Base-by-base conservation (phyloP, 2,329 filamentous ascomycete genomes). In the Pseudogymnoascus sp. region DNA sequence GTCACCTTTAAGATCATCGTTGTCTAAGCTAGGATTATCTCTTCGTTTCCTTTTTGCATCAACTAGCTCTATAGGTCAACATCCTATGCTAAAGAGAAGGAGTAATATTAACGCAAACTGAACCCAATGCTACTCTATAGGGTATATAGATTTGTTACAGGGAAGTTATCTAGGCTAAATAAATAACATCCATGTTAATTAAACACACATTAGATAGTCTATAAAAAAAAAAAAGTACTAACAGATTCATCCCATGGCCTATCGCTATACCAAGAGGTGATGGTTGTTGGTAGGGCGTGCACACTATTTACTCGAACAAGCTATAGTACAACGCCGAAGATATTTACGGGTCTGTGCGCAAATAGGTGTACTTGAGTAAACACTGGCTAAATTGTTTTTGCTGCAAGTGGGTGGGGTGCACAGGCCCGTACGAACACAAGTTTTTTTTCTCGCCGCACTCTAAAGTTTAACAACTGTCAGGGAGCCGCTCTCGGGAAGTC, bases 41-140 rank as follows among this genome's bases (percentile, higher is more conserved):
- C 60, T 64, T 60, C 63, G 63, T 9, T 41, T 49, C 59, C 65
- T 65, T 12, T 60, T 66, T 58, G 62, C 63, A 42, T 70, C 63
- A 23, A 70, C 65, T 35, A 70, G 65, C 64, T 70, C 69, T 28
- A 55, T 61, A 8, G 64, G 63, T 52, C 63, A 60, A 58, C 63
- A 69, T 22, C 62, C 64, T 16, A 49, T 69, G 30, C 19, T 38
- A 30, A 67, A 66, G 36, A 66, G 65, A 62, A 66, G 38, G 42
- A 67, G 63, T 42, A 67, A 11, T 49, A 64, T 58, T 8, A 65
- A 38, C 63, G 52, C n/a, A 35, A 62, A 66, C 42, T 63, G 14
- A 35, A 66, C 49, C n/a, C 33, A 25, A 22, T 69, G 60, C 25
- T 62, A 61, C 60, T 71, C 63, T 28, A 58, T 70, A 39, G 62